Conservation (phyloP, 495 filamentous ascomycete genomes). For the Trichoderma reesei region DNA sequence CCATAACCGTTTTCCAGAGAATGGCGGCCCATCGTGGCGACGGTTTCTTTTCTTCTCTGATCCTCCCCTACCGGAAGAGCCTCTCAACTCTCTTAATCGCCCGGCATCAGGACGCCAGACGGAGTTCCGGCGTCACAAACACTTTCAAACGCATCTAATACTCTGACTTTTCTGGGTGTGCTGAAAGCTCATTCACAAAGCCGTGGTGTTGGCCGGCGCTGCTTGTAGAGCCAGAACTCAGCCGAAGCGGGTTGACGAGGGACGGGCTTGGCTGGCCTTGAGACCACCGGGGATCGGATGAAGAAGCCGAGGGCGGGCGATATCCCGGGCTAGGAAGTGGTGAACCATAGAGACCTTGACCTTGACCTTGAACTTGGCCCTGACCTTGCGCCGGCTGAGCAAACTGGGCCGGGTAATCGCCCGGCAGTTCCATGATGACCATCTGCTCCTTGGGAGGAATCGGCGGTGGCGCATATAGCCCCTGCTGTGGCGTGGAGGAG, state of each 20-base stretch:
- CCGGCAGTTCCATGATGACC: constrained; percentile 36
- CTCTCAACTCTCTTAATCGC: background rate
- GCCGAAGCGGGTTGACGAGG: constrained; percentile 9
- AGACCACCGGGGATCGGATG: constrained; percentile 23
- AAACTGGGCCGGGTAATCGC: constrained; percentile 22
- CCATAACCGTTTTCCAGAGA: background rate
- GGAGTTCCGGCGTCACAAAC: background rate
- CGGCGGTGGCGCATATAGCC: constrained; percentile 11
- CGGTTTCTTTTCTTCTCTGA: background rate
- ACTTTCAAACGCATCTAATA: background rate
- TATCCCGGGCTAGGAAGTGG: constrained; percentile 15
- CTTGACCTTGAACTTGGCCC: constrained; percentile 10
- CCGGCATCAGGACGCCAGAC: background rate
- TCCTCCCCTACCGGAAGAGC: background rate
- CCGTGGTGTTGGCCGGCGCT: background rate
- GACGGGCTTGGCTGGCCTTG: constrained; percentile 23
- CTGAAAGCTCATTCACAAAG: background rate
- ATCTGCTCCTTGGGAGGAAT: constrained; percentile 12
- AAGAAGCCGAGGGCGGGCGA: constrained; percentile 22
- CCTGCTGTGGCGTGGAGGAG: background rate
- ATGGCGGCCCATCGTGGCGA: background rate
- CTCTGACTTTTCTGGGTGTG: background rate
- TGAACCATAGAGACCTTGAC: constrained; percentile 19
- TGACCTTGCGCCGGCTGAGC: background rate
- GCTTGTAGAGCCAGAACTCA: background rate